These are phyloP conservation scores for Talaromyces proteolyticus DNA, from an alignment of 495 filamentous ascomycete genomes.

Conservation along the genomic window DNA sequence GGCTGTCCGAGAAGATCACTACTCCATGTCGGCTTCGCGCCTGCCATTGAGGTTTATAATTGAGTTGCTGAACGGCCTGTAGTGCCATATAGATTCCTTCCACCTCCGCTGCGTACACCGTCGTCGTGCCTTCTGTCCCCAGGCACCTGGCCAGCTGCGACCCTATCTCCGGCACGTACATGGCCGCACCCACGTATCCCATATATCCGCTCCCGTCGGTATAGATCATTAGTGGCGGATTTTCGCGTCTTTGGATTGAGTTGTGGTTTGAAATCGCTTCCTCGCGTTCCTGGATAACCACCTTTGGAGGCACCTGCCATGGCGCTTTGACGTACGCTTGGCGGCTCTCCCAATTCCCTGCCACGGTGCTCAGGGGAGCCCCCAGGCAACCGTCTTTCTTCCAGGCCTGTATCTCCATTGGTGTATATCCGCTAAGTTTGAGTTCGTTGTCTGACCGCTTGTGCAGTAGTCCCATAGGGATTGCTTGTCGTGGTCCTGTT, in stretches of 20 bases:
- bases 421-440: conserved; percentile 4
- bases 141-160: background rate
- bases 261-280: background rate
- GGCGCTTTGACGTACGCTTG: conserved; percentile 11
- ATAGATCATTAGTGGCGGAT: conserved; percentile 1
- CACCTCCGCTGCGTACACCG: conserved; percentile 6
- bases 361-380: conserved; percentile 5
- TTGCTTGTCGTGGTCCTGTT: conserved; percentile 2
- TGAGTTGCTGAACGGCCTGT: background rate
- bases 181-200: conserved; percentile 6
- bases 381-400: conserved; percentile 8
- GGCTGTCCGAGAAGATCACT: conserved; percentile 6
- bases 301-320: conserved; percentile 10
- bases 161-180: background rate
- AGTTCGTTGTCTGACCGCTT: background rate
- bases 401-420: conserved; percentile 12
- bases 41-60: background rate
- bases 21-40: background rate
- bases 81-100: background rate
- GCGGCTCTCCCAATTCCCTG: conserved; percentile 12
- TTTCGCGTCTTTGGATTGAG: background rate
- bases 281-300: conserved; percentile 10
- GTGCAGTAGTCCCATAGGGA: conserved; percentile 1
- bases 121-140: background rate
- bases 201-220: conserved; percentile 12